phyloP scores from a whole-genome alignment of 139 green algal genomes.

The Coelastrella sp. region DNA sequence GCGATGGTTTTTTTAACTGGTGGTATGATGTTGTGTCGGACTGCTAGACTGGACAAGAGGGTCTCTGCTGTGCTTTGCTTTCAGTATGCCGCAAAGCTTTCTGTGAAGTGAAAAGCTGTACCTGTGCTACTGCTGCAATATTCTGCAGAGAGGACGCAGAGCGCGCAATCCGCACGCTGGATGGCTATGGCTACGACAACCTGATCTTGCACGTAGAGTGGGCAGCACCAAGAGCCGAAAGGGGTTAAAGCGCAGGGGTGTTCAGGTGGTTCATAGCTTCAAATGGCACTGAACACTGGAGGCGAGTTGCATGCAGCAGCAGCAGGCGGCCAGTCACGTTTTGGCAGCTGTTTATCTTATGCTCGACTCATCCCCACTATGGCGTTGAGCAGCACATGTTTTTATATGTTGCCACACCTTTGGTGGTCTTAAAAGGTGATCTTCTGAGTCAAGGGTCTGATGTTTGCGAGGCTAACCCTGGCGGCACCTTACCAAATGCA shows the following conservation, averaged over 20 bases:
- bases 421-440: no score
- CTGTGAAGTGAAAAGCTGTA: background rate
- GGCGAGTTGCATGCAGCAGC: background rate
- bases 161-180: constrained; percentile 91
- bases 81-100: background rate
- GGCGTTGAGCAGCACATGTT: no score
- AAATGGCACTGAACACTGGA: background rate
- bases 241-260: background rate
- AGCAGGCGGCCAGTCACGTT: background rate
- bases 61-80: background rate
- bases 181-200: constrained; percentile 98
- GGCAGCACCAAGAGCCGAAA: constrained; percentile 74
- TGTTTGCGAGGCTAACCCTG: no score
- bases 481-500: no score
- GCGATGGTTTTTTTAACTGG: background rate
- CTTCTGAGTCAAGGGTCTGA: no score
- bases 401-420: no score
- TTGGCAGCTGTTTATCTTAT: no score
- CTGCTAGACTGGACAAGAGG: background rate
- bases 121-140: no score
- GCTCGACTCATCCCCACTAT: no score
- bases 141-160: constrained; percentile 84
- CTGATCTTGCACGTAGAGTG: constrained; percentile 97
- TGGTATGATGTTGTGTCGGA: background rate
- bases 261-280: background rate